Base-by-base conservation (phyloP, 495 filamentous ascomycete species). In the Pyrenopolyporus hunteri region DNA sequence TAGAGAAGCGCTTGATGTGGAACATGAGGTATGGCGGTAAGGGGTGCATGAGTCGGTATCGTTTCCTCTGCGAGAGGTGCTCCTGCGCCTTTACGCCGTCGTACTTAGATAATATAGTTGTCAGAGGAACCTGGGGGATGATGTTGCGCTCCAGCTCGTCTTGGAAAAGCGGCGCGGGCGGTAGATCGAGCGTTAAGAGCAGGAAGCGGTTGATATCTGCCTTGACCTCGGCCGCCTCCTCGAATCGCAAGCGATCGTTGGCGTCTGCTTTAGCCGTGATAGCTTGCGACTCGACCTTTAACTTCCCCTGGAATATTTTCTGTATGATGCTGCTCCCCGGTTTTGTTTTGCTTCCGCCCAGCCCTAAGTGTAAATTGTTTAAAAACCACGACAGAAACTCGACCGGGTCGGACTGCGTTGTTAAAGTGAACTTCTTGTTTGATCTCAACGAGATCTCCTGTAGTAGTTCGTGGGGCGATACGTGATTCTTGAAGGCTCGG, bases 351-450 rank as follows among this genome's bases (percentile, higher is more conserved):
- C 87, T 91, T 60, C 94, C 94, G 20, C 95, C 94, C 17, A 99
- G 83, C 14, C 91, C 85, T 4, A 97, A 83, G 70, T 99, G 94
- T 1, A 98, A 84, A 72, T 94, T 88, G 76, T 98, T 97, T 20
- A 99, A 82, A 73, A 96, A 97, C 95, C 94, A 98, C 45, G 89
- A 92, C 42, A 98, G 79, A 68, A 99, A 98, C 14, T 98, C 94
- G 52, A 96, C 91, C 0, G 94, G 94, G 70, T 99, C 94, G 33
- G 92, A 92, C 75, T 98, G 94, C 11, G 86, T 80, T 1, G 91
- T 96, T 7, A 98, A 84, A 2, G 91, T 92, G 76, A 96, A 99
- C 43, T 88, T 89, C 73, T 98, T 98, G 59, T 87, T 90, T 22
- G 92, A 97, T 32, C 85, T 86, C 16, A 97, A 77, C 9, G 92